Conservation (phyloP, 192 early-diverging fungal species). For the Chytriomyces sp. region DNA sequence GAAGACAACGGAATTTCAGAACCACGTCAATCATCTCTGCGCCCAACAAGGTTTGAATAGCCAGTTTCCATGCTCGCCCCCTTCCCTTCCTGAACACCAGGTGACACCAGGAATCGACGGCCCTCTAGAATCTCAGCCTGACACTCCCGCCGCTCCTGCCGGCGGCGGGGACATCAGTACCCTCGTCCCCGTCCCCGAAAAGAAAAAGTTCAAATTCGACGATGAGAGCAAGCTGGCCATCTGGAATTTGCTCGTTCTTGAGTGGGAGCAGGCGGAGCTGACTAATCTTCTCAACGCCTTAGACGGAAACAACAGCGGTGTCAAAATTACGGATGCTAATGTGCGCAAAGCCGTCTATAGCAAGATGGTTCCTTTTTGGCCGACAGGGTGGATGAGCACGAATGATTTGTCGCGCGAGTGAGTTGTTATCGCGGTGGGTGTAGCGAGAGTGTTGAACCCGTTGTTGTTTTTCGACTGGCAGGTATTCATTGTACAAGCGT, state of each 20-base stretch:
- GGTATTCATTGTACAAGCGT: conserved; percentile 20
- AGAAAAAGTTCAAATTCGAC: conserved; percentile 30
- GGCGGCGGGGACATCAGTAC: not conserved
- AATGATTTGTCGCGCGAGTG: conserved; percentile 24
- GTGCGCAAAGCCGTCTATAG: conserved; percentile 24
- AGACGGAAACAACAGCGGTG: not conserved
- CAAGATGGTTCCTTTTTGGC: conserved; percentile 31
- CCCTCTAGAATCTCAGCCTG: not conserved
- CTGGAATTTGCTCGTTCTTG: conserved; percentile 31
- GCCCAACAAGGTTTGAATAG: conserved; percentile 12
- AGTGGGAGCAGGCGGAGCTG: conserved; percentile 27
- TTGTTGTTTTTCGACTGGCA: not conserved
- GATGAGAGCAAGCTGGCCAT: conserved; percentile 20
- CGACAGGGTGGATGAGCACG: conserved; percentile 23
- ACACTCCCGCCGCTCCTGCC: not conserved
- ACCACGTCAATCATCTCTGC: conserved; percentile 11
- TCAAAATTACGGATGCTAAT: conserved; percentile 18
- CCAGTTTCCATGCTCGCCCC: not conserved
- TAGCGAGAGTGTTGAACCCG: not conserved
- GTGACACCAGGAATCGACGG: conserved; percentile 12
- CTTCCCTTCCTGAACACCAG: not conserved
- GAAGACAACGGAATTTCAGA: conserved; percentile 17
- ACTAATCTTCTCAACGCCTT: conserved; percentile 1
- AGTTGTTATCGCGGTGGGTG: conserved; percentile 1
- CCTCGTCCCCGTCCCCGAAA: not conserved